These are phyloP conservation scores for Fusarium phyllophilum DNA, from an alignment of 2,329 filamentous ascomycete species.

Conservation along the genomic window DNA sequence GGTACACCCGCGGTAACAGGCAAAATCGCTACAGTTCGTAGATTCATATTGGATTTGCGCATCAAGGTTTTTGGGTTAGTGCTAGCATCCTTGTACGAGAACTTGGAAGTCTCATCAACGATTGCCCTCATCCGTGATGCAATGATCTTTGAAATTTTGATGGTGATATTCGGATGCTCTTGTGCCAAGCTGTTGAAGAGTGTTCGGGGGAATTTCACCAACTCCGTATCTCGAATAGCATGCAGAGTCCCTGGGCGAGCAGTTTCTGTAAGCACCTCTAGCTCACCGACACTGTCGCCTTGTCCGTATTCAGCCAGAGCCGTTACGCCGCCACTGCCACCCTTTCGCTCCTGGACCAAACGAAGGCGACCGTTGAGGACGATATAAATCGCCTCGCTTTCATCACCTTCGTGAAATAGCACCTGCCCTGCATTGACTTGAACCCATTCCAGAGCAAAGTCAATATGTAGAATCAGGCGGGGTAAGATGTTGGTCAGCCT, in stretches of 20 bases:
- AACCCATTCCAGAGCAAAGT: conserved; percentile 98
- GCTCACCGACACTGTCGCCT: conserved; percentile 95
- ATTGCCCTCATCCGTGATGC: conserved; percentile 92
- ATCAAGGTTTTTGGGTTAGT: conserved; percentile 63
- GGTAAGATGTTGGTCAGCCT: conserved; percentile 89
- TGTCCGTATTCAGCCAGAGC: conserved; percentile 94
- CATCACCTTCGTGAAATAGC: conserved; percentile 91
- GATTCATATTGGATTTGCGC: conserved; percentile 87
- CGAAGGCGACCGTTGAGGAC: conserved; percentile 93
- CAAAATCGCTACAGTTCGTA: conserved; percentile 91
- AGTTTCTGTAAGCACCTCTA: conserved; percentile 96
- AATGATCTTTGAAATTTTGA: conserved; percentile 99
- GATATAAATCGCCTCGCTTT: conserved; percentile 98
- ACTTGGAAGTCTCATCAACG: conserved; percentile 80
- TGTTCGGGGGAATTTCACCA: conserved; percentile 95
- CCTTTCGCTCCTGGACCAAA: conserved; percentile 82
- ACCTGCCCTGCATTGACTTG: conserved; percentile 96
- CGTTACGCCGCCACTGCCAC: conserved; percentile 83
- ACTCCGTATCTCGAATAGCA: conserved; percentile 94
- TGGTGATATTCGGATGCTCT: conserved; percentile 97
- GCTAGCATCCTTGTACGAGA: conserved; percentile 71
- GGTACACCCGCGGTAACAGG: conserved; percentile 92
- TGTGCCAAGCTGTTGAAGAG: conserved; percentile 97
- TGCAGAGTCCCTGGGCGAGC: conserved; percentile 90
- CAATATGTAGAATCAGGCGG: conserved; percentile 91